Percentiles rank a stretch among this genome's conserved stretches.
These are phyloP conservation scores for Knoxia roxburghii DNA, from an alignment of 257 asterid species.

Conservation along the genomic window DNA sequence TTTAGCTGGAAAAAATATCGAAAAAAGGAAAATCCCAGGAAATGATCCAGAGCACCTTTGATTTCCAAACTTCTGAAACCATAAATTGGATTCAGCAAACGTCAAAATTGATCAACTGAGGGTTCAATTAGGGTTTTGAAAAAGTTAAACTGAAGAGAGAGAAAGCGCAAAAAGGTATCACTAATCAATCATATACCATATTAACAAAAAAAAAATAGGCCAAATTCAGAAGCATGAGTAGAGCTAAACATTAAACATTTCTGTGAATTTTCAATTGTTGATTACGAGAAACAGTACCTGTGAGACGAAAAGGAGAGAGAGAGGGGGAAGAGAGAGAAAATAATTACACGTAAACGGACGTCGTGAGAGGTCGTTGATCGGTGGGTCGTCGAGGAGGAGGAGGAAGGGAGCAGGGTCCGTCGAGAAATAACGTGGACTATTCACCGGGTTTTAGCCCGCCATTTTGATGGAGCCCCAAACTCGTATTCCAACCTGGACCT, in stretches of 20 bases:
- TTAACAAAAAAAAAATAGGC: conserved; percentile 1
- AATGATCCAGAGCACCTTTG: conserved; percentile 49
- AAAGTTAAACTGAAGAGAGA: conserved; percentile 10
- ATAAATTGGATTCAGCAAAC: conserved; percentile 28
- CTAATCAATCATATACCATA: conserved; percentile 11
- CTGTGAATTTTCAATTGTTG: conserved; percentile 15
- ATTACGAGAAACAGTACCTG: conserved; percentile 8
- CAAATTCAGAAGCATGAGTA: conserved; percentile 17
- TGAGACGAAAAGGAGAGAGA: conserved; percentile 3
- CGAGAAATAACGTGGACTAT: conserved; percentile 43
- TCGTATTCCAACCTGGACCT: conserved; percentile 14
- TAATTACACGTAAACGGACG: conserved; percentile 19
- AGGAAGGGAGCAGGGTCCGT: conserved; percentile 32
- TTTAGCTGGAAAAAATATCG: conserved; percentile 14
- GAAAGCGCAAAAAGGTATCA: background rate
- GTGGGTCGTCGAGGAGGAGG: conserved; percentile 36
- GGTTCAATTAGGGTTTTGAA: conserved; percentile 73
- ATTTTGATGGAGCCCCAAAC: conserved; percentile 23
- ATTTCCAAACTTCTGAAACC: conserved; percentile 40
- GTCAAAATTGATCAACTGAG: conserved; percentile 34
- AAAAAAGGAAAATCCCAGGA: conserved; percentile 28
- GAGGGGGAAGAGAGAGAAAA: conserved; percentile 14
- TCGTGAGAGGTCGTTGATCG: conserved; percentile 37
- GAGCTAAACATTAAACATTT: conserved; percentile 1
- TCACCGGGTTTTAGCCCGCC: conserved; percentile 27